Evolutionary conservation across 1,139 yeast genomes (phyloP).

Genomic region (Candida sanyaensis): DNA sequence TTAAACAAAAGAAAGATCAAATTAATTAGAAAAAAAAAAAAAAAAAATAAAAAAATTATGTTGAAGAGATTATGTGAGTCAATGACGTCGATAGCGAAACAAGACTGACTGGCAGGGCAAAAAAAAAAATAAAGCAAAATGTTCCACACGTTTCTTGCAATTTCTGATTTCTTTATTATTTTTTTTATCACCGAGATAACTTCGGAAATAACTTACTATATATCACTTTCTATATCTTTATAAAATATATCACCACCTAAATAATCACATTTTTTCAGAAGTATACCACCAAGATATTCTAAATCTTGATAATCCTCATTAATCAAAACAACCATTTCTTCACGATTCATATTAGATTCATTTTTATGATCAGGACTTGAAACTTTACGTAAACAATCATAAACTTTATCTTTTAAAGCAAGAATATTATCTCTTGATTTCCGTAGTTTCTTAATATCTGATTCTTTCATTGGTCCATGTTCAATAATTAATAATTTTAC

Average conservation of each 20-base stretch:
- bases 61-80: not conserved
- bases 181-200: too few relatives aligned
- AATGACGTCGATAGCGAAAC: too few relatives aligned
- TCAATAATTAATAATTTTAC: not conserved
- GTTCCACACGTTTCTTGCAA: not conserved
- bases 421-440: not conserved
- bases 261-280: not conserved
- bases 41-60: not conserved
- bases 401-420: not conserved
- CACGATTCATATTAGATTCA: conserved; percentile 5
- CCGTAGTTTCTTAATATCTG: not conserved
- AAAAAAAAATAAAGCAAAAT: not conserved
- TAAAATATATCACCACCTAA: conserved; percentile 1
- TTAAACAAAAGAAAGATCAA: too few relatives aligned
- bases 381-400: not conserved
- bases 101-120: too few relatives aligned
- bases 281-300: conserved; percentile 8
- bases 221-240: not conserved
- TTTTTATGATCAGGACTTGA: not conserved
- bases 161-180: not conserved
- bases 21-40: not conserved
- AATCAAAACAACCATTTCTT: conserved; percentile 14
- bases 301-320: conserved; percentile 14
- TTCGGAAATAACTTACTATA: not conserved
- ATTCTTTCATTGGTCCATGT: not conserved